Base-by-base conservation (phyloP, 1,284 basidiomycete species). In the Trametes sp. region DNA sequence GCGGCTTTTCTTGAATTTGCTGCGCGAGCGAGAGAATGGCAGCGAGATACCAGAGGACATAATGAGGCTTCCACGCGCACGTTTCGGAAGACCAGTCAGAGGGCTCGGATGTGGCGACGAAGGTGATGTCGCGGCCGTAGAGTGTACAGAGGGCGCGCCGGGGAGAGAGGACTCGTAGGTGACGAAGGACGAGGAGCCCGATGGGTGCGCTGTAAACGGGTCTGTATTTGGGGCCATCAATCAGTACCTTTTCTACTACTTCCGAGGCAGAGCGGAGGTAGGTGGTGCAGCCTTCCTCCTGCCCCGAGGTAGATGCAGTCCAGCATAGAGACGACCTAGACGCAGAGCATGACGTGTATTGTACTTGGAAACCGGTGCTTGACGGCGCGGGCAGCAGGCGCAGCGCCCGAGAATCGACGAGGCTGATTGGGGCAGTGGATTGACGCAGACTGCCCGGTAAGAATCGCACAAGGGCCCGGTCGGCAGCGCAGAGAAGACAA, bases 1-100 rank as follows among this genome's bases (percentile, higher is more conserved):
- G 42, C 72, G 72, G 65, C 81, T 82, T 65, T 80, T 79, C 60
- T 76, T 77, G 48, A 75, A 80, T 56, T 80, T 75, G 49, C 79
- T 76, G 21, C 80, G 81, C 82, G 69, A 85, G 83, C 68, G 65
- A 14, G 61, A 44, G 36, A 69, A 70, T 4, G 70, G 65, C 31
- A 69, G 61, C 21, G 61, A 42, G 51, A 67, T 54, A 57, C 63
- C 62, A 14, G 61, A 62, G 16, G 70, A 52, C 48, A 71, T 59
- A 21, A 69, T 64, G 36, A 69, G 52, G 51, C 69, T 70, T 38
- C 67, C 67, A 61, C 70, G 70, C 13, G 68, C 57, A 35, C 70
- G 70, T 63, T 69, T 72, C 7, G 69, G 68, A 11, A 65, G 51
- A 21, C 55, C 55, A 24, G 46, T 48, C 21, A 66, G 54, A 42